A percentile compares a stretch with the other conserved stretches of the same genome.
Evolutionary conservation across 305 asterid species (phyloP).

Genomic region (Euphrasia arctica): DNA sequence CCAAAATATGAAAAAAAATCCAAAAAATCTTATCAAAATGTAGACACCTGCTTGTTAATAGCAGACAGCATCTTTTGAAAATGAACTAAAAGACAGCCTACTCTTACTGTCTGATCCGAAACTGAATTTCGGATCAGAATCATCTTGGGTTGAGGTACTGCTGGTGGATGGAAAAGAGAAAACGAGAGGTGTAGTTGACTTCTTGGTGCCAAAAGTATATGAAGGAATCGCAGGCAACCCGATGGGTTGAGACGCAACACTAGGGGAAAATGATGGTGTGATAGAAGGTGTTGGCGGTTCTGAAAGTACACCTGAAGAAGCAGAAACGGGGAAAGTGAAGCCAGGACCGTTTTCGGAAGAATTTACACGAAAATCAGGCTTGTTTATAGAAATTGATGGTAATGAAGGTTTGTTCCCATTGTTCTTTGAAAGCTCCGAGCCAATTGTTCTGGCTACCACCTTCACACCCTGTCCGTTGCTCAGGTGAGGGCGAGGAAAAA

Average conservation of each 20-base stretch:
- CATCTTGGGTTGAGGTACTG: slow-evolving; percentile 39
- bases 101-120: slow-evolving; percentile 63
- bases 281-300: slow-evolving; percentile 93
- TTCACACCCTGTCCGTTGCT: slow-evolving; percentile 44
- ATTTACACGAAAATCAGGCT: slow-evolving; percentile 35
- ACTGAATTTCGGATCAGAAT: slow-evolving; percentile 56
- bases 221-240: slow-evolving; percentile 45
- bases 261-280: slow-evolving; percentile 36
- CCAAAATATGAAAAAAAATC: background rate
- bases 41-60: slow-evolving; percentile 27
- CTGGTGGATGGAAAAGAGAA: slow-evolving; percentile 80
- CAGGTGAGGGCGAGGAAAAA: slow-evolving; percentile 32
- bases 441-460: slow-evolving; percentile 24
- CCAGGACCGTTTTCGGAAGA: slow-evolving; percentile 51
- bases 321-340: slow-evolving; percentile 70
- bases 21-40: slow-evolving; percentile 3
- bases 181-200: slow-evolving; percentile 43
- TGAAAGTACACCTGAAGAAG: slow-evolving; percentile 50
- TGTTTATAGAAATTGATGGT: slow-evolving; percentile 48
- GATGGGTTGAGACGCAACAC: slow-evolving; percentile 33
- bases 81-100: slow-evolving; percentile 59
- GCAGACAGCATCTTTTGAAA: slow-evolving; percentile 60
- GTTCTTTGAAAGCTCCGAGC: slow-evolving; percentile 39
- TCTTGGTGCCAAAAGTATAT: slow-evolving; percentile 56
- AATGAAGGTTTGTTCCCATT: slow-evolving; percentile 50